Percentiles rank a stretch among this genome's conserved stretches.
phyloP scores from a whole-genome alignment of 139 green algal species.

The Chlamydomonas schloesseri region DNA sequence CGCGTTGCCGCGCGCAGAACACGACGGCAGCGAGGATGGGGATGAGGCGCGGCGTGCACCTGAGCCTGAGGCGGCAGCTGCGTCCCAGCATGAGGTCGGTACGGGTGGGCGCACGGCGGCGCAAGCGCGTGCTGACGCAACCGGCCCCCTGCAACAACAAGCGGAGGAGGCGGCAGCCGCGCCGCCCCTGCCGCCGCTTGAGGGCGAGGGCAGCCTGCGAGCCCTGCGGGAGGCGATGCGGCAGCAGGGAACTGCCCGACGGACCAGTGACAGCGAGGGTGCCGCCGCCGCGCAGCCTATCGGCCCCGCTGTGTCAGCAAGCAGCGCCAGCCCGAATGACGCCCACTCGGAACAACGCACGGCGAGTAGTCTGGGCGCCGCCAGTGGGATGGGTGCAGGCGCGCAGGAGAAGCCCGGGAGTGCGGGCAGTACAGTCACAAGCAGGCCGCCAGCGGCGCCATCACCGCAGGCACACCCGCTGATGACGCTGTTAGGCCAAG shows the following conservation, averaged over 20 bases:
- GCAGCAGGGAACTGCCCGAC: neutral
- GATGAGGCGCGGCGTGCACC: too few relatives aligned
- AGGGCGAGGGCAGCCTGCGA: neutral
- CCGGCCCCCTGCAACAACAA: too few relatives aligned
- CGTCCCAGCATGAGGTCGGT: too few relatives aligned
- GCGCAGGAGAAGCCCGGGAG: neutral
- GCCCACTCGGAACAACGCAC: too few relatives aligned
- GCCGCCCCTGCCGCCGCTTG: neutral
- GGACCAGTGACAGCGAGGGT: neutral
- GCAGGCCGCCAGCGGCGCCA: neutral
- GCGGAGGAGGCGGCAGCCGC: neutral
- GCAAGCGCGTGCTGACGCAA: too few relatives aligned
- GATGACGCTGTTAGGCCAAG: conserved; percentile 38
- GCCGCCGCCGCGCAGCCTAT: neutral
- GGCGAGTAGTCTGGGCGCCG: too few relatives aligned
- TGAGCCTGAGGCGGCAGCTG: neutral
- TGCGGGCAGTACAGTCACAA: neutral
- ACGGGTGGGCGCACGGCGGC: too few relatives aligned
- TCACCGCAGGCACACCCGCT: neutral
- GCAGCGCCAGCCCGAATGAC: neutral
- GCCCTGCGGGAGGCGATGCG: neutral
- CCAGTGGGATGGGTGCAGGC: too few relatives aligned
- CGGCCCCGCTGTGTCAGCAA: neutral
- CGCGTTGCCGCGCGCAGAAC: neutral
- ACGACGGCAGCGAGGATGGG: too few relatives aligned